Evolutionary conservation across 73 alveolate species (phyloP).

Genomic region (Paramecium sonneborni): DNA sequence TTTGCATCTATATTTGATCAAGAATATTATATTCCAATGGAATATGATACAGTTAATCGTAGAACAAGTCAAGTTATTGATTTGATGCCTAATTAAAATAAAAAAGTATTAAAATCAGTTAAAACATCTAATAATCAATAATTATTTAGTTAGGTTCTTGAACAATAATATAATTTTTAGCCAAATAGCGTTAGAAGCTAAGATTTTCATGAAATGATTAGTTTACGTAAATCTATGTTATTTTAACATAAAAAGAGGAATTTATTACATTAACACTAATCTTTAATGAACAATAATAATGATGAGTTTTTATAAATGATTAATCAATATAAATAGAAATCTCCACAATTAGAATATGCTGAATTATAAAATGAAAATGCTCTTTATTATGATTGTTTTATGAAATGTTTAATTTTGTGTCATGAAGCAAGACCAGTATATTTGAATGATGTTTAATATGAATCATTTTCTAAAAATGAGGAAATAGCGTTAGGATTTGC

Average conservation of each 20-base stretch:
- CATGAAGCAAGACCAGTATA: conserved; percentile 57
- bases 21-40: conserved; percentile 6
- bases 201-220: background rate
- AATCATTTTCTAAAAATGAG: conserved; percentile 44
- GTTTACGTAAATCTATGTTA: background rate
- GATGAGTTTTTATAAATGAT: conserved; percentile 50
- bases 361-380: conserved; percentile 26
- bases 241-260: background rate
- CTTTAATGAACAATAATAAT: background rate
- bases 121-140: background rate
- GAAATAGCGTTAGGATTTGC: conserved; percentile 45
- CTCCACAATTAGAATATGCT: conserved; percentile 35
- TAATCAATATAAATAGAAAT: background rate
- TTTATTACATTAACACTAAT: background rate
- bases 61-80: background rate
- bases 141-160: background rate
- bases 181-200: background rate
- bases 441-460: background rate
- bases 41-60: conserved; percentile 19
- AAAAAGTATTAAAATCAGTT: background rate
- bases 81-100: background rate
- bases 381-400: background rate
- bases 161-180: background rate
- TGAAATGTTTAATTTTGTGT: conserved; percentile 42
- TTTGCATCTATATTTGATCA: background rate